Conservation (phyloP, 192 early-diverging fungal genomes). For the Umbelopsis sp. region DNA sequence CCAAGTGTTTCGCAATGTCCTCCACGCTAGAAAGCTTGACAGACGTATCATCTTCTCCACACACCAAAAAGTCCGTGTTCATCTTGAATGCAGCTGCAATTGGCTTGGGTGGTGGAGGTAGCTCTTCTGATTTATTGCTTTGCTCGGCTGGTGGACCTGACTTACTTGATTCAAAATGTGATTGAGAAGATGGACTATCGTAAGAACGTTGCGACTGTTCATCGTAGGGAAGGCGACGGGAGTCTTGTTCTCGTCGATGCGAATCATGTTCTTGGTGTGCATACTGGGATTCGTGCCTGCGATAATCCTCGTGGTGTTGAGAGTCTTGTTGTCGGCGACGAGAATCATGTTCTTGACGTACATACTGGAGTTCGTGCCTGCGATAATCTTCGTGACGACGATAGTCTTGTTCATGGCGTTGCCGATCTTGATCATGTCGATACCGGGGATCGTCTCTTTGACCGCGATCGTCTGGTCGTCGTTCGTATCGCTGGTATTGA, state of each 20-base stretch:
- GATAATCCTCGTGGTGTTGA: neutral
- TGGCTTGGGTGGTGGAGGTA: neutral
- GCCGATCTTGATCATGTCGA: neutral
- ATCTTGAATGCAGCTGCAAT: slow-evolving; percentile 20
- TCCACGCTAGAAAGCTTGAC: neutral
- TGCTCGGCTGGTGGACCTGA: neutral
- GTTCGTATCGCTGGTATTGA: neutral
- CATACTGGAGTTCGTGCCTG: too few species aligned
- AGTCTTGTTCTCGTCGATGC: neutral
- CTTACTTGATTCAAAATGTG: neutral
- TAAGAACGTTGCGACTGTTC: slow-evolving; percentile 4
- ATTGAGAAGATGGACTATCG: neutral
- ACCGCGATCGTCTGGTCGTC: neutral
- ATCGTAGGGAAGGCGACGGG: too few species aligned
- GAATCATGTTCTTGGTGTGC: too few species aligned
- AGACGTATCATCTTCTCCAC: slow-evolving; percentile 18
- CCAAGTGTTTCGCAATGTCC: neutral
- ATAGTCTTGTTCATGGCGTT: slow-evolving; percentile 9
- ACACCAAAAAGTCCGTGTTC: slow-evolving; percentile 38
- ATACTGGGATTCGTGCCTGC: neutral
- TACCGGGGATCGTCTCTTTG: neutral
- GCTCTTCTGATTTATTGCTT: neutral
- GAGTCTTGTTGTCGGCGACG: neutral
- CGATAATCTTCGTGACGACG: neutral
- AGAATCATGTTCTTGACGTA: too few species aligned